Conservation (phyloP, 345 rosid species). For the Alliaria petiolata region DNA sequence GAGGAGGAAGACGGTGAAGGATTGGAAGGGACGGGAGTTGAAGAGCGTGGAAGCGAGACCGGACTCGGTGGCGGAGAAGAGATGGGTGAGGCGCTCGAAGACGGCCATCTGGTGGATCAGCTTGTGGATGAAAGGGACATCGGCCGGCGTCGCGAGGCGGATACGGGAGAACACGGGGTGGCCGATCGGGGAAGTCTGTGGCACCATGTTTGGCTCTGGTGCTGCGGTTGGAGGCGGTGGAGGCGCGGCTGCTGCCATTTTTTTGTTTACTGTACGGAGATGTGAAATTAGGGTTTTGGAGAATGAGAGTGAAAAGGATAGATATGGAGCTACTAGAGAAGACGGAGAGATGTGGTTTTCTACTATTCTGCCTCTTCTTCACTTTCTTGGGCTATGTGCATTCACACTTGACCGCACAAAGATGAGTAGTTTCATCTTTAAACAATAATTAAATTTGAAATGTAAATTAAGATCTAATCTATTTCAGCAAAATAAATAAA, state of each 20-base stretch:
- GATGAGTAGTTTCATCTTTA: too few relatives aligned
- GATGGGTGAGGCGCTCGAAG: conserved; percentile 66
- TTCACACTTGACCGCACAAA: too few relatives aligned
- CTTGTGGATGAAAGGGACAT: conserved; percentile 82
- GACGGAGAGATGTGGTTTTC: background rate
- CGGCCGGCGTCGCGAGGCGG: conserved; percentile 76
- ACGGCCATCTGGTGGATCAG: conserved; percentile 88
- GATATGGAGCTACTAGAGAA: conserved; percentile 1
- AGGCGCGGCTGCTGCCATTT: conserved; percentile 91
- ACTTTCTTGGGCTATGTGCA: conserved; percentile 6
- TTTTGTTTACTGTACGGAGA: too few relatives aligned
- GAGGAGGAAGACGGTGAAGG: conserved; percentile 78
- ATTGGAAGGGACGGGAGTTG: conserved; percentile 65
- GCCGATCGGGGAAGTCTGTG: conserved; percentile 38
- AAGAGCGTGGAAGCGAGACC: conserved; percentile 73
- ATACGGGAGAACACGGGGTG: conserved; percentile 69
- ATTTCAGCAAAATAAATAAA: too few relatives aligned
- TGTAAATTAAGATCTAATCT: too few relatives aligned
- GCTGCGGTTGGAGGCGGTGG: conserved; percentile 78
- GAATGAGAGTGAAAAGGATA: background rate
- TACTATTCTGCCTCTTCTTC: background rate
- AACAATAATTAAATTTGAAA: too few relatives aligned
- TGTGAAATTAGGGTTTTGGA: conserved; percentile 13
- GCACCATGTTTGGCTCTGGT: conserved; percentile 48
- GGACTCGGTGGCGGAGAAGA: conserved; percentile 75